Conservation (phyloP, 768 basidiomycete species). For the Mycena leptocephala region DNA sequence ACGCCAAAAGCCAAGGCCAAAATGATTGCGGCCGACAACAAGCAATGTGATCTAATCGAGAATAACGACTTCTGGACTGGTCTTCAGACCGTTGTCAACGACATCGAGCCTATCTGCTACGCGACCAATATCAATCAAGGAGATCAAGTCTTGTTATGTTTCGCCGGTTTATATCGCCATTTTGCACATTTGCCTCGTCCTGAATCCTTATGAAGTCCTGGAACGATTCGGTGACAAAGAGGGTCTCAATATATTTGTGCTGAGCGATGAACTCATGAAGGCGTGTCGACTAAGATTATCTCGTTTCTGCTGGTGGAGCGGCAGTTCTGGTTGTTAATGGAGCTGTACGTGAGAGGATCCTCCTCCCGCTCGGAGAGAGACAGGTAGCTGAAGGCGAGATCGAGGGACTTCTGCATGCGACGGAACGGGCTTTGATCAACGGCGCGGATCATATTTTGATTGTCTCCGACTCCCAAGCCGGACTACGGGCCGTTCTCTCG, state of each 20-base stretch:
- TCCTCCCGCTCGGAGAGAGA: no score
- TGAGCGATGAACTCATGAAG: no score
- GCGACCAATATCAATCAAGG: constrained; percentile 25
- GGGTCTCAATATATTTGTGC: no score
- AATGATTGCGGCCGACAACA: background rate
- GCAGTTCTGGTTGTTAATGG: background rate
- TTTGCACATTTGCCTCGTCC: constrained; percentile 4
- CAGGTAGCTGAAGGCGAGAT: background rate
- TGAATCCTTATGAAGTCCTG: no score
- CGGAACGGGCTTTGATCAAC: background rate
- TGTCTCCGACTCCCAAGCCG: no score
- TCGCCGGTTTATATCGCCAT: constrained; percentile 28
- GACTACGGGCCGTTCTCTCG: no score
- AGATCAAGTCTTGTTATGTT: constrained; percentile 22
- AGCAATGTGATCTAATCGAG: constrained; percentile 3
- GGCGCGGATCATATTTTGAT: background rate
- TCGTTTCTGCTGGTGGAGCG: no score
- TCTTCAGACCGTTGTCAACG: constrained; percentile 21
- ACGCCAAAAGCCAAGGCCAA: background rate
- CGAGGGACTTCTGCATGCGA: background rate
- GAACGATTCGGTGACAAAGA: no score
- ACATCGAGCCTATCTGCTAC: constrained; percentile 35
- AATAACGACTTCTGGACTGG: constrained; percentile 19
- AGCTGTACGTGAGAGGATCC: background rate
- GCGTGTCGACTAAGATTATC: no score